These are phyloP conservation scores for Myrica gale DNA, from an alignment of 306 rosid species.

Conservation along the genomic window DNA sequence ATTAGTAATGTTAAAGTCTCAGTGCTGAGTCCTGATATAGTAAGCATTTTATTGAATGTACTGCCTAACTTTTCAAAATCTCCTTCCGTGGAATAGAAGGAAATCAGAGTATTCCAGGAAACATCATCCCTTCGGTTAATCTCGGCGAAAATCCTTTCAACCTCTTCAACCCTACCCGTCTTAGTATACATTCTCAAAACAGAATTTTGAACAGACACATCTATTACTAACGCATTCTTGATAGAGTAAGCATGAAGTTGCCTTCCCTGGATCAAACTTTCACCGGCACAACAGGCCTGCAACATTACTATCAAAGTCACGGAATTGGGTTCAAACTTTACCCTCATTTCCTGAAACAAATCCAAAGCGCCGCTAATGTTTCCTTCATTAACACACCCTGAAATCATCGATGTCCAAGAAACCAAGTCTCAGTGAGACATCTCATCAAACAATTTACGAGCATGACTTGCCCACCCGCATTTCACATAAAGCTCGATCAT, in stretches of 20 bases:
- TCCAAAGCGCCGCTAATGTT: constrained; percentile 19
- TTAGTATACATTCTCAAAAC: constrained; percentile 49
- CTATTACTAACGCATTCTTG: constrained; percentile 12
- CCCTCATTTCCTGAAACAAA: constrained; percentile 43
- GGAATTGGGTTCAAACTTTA: constrained; percentile 40
- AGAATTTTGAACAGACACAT: constrained; percentile 42
- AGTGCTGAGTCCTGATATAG: constrained; percentile 22
- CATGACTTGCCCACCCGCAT: constrained; percentile 25
- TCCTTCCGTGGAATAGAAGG: constrained; percentile 35
- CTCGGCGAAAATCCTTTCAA: constrained; percentile 42
- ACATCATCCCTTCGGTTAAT: constrained; percentile 36
- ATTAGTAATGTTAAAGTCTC: constrained; percentile 44
- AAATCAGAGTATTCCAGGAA: constrained; percentile 49
- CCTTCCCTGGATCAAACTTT: constrained; percentile 26
- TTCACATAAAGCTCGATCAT: constrained; percentile 48
- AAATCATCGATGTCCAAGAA: constrained; percentile 53
- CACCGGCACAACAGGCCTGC: constrained; percentile 41
- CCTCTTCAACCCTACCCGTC: constrained; percentile 28
- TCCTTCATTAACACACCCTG: constrained; percentile 37
- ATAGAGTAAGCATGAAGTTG: constrained; percentile 45
- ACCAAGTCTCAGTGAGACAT: constrained; percentile 46
- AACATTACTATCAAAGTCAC: constrained; percentile 48
- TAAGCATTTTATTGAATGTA: constrained; percentile 36
- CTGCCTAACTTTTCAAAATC: constrained; percentile 31
- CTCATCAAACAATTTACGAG: constrained; percentile 41